phyloP scores from a whole-genome alignment of 2,329 filamentous ascomycete genomes.

The Paecilomyces dactylethromorphus region DNA sequence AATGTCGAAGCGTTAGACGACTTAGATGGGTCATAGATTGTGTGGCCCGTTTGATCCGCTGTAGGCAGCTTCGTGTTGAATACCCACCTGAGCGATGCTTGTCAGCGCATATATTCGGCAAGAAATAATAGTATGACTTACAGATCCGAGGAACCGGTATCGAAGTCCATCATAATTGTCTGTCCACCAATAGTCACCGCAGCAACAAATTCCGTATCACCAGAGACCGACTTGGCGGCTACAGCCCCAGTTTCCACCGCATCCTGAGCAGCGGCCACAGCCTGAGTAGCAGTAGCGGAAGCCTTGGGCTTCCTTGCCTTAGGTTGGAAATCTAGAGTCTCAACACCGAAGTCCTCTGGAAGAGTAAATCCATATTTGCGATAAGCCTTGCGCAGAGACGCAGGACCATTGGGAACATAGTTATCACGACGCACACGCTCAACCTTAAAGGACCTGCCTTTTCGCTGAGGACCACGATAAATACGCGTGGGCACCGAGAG shows the following conservation, averaged over 20 bases:
- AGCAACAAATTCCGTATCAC: slow-evolving; percentile 64
- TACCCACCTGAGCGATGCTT: slow-evolving; percentile 50
- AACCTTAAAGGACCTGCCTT: slow-evolving; percentile 53
- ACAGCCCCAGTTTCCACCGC: slow-evolving; percentile 49
- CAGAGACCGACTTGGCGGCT: slow-evolving; percentile 56
- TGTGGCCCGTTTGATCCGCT: slow-evolving; percentile 44
- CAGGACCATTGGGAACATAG: slow-evolving; percentile 53
- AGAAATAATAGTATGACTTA: slow-evolving; percentile 28
- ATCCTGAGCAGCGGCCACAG: slow-evolving; percentile 14
- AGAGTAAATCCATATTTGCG: slow-evolving; percentile 57
- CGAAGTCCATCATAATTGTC: slow-evolving; percentile 62
- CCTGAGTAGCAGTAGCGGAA: slow-evolving; percentile 19
- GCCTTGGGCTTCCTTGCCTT: slow-evolving; percentile 17
- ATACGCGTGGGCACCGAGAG: slow-evolving; percentile 25
- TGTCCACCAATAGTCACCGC: slow-evolving; percentile 66
- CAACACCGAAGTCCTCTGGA: slow-evolving; percentile 33
- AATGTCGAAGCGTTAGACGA: slow-evolving; percentile 46
- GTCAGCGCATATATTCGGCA: slow-evolving; percentile 1
- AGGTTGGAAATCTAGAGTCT: slow-evolving; percentile 28
- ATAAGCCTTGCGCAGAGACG: slow-evolving; percentile 60
- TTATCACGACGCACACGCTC: slow-evolving; percentile 51
- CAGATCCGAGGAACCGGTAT: slow-evolving; percentile 69
- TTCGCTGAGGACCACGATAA: slow-evolving; percentile 6
- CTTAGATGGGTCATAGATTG: slow-evolving; percentile 48
- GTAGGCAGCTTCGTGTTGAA: slow-evolving; percentile 56